Evolutionary conservation across 1,284 basidiomycete species (phyloP).

Genomic region (Neonothopanus nambi): DNA sequence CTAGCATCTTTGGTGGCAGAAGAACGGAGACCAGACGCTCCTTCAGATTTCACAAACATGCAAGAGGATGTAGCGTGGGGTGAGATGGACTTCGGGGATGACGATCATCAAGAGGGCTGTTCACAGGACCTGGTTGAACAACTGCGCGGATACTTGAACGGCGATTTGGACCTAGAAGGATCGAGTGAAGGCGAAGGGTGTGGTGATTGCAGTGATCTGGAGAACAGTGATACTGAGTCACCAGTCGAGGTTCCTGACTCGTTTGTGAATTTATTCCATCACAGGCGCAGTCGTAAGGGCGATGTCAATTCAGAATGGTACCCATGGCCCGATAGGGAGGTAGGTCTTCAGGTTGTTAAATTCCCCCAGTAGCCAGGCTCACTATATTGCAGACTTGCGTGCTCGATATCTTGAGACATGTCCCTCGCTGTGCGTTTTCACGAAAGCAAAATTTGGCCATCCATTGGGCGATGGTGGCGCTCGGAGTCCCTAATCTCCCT

Average conservation of each 20-base stretch:
- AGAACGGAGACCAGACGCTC: too few relatives aligned
- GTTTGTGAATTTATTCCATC: background rate
- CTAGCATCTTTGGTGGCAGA: too few relatives aligned
- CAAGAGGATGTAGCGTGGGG: too few relatives aligned
- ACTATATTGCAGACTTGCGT: conserved; percentile 28
- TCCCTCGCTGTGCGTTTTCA: conserved; percentile 36
- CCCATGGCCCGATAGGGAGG: background rate
- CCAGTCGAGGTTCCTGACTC: background rate
- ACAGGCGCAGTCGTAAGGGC: too few relatives aligned
- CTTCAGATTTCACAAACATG: too few relatives aligned
- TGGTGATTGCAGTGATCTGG: too few relatives aligned
- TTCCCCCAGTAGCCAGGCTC: too few relatives aligned
- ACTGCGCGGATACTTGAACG: background rate
- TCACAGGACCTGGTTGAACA: background rate
- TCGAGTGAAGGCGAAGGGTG: background rate
- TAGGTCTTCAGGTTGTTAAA: background rate
- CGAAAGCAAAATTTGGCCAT: conserved; percentile 29
- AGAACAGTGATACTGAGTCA: too few relatives aligned
- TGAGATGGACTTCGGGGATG: too few relatives aligned
- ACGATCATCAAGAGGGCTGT: background rate
- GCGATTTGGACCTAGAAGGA: background rate
- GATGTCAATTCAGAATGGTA: background rate
- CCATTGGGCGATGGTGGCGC: conserved; percentile 30
- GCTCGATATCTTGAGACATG: conserved; percentile 34
- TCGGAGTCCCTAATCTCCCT: conserved; percentile 31